phyloP scores from a whole-genome alignment of 2,329 filamentous ascomycete species.

The Claviceps sorghi region DNA sequence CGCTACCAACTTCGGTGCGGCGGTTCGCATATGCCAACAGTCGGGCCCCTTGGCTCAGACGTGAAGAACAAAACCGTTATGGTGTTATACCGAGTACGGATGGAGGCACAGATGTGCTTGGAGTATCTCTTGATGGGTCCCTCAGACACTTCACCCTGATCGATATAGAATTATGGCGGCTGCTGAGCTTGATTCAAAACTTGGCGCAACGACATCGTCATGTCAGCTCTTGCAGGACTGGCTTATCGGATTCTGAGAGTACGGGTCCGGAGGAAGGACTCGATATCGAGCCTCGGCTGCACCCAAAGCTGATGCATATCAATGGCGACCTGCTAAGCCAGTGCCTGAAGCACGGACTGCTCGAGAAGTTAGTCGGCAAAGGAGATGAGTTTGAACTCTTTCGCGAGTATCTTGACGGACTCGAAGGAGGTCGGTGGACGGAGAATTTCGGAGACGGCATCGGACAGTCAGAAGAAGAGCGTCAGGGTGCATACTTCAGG shows the following conservation, averaged over 20 bases:
- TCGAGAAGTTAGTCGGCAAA: slow-evolving; percentile 28
- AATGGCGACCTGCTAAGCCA: slow-evolving; percentile 50
- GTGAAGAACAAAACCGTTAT: slow-evolving; percentile 21
- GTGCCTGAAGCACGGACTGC: slow-evolving; percentile 30
- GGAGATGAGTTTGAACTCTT: slow-evolving; percentile 26
- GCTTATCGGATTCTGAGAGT: slow-evolving; percentile 4
- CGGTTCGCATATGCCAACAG: slow-evolving; percentile 39
- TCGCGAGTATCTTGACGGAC: slow-evolving; percentile 30
- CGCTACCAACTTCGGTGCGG: slow-evolving; percentile 40
- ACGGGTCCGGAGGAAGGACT: slow-evolving; percentile 11
- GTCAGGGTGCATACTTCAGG: slow-evolving; percentile 24
- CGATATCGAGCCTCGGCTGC: slow-evolving; percentile 22
- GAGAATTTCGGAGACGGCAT: slow-evolving; percentile 13
- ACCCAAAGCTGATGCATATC: slow-evolving; percentile 43
- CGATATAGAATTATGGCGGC: slow-evolving; percentile 42
- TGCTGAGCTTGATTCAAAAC: slow-evolving; percentile 62
- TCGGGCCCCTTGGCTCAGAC: slow-evolving; percentile 35
- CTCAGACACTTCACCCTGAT: slow-evolving; percentile 57
- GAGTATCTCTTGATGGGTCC: slow-evolving; percentile 54
- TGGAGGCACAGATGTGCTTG: slow-evolving; percentile 41
- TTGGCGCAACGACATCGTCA: slow-evolving; percentile 36
- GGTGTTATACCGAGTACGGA: slow-evolving; percentile 27
- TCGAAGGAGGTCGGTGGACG: slow-evolving; percentile 33
- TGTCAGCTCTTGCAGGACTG: slow-evolving; percentile 26
- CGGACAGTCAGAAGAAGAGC: slow-evolving; percentile 9